Evolutionary conservation across 352 stramenopile genomes (phyloP), one percentile per base, ranked within the genome.

Genomic region (Phytophthora rubi): DNA sequence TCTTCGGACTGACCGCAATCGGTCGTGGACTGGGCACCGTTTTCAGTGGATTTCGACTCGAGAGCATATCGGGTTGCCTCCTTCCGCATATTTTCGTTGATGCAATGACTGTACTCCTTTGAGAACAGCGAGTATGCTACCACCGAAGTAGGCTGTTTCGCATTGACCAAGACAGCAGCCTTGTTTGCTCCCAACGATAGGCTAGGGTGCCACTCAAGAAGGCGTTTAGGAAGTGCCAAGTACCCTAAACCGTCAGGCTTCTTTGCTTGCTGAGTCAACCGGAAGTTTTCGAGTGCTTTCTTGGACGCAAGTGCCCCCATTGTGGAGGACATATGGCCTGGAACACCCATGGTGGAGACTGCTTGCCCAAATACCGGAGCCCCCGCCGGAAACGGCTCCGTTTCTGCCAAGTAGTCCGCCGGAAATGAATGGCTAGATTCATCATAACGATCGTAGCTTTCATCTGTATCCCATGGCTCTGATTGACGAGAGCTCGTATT

Each of bases 51-150:
- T 39, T 82, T 69, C 67, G 59, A 23, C 60, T 71, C 58, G 37
- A 76, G 51, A 76, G 80, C 53, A 62, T 69, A 73, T 83, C 82
- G 57, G 9, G 60, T 71, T 35, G 66, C 55, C 82, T 92, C 58
- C 13, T 79, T 79, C 44, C 76, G 80, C 52, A 95, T 90, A 56
- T 89, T 94, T 26, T 82, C 77, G 55, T 90, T 92, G 18, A 95
- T 76, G 51, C 79, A 86, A 30, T 89, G 82, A 13, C 76, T 92
- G 74, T 97, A 95, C 55, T 88, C 74, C 35, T 90, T 89, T 13
- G 89, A 97, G 59, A 88, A 94, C 10, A 97, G 68, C 26, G 88
- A 95, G 47, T 94, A 97, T 6, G 89, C 89, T 10, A 95, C 88
- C 9, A 95, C 83, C 5, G 89, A 97, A 30, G 89, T 97, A 4